Evolutionary conservation across 352 stramenopile genomes (phyloP), one percentile per base, ranked within the genome.

Genomic region (Globisporangium spinosum): DNA sequence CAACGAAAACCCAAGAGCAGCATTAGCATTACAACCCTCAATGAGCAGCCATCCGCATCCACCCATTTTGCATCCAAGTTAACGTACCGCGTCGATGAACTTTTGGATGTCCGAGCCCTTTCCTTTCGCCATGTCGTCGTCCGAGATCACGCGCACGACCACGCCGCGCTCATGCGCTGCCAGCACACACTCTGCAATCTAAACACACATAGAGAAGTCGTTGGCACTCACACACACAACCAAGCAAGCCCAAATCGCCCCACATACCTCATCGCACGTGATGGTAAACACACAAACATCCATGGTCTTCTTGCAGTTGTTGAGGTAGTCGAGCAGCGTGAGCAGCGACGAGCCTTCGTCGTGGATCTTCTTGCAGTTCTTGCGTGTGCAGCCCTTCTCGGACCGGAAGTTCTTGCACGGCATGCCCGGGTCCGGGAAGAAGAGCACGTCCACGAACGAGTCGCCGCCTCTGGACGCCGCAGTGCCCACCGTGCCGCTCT

Each of bases 231-330:
- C 29, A 32, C 29, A 32, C 29, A 40, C 51, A 29, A 10, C 22
- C 3, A 15, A 7, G 13, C 32, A 56, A 13, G 9, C 32, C 20
- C 34, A 13, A 40, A 40, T 40, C 10, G 34, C 29, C 0, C 32
- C 43, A 49, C 27, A 43, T 60, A 89, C 83, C 69, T 91, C 83
- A 38, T 91, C 80, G 43, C 80, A 89, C 0, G 83, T 91, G 71
- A 91, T 89, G 17, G 80, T 91, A 63, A 91, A 91, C 38, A 91
- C 83, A 59, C 79, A 88, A 49, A 91, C 82, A 54, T 91, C 83
- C 74, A 89, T 83, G 4, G 75, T 83, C 38, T 67, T 73, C 49
- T 71, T 81, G 29, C 80, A 76, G 2, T 57, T 68, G 20, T 78
- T 72, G 43, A 91, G 73, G 64, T 77, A 82, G 25, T 68, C 68